Evolutionary conservation across 2,329 filamentous ascomycete species (phyloP), one percentile per base, ranked within the genome.

Genomic region (Claviceps africana): DNA sequence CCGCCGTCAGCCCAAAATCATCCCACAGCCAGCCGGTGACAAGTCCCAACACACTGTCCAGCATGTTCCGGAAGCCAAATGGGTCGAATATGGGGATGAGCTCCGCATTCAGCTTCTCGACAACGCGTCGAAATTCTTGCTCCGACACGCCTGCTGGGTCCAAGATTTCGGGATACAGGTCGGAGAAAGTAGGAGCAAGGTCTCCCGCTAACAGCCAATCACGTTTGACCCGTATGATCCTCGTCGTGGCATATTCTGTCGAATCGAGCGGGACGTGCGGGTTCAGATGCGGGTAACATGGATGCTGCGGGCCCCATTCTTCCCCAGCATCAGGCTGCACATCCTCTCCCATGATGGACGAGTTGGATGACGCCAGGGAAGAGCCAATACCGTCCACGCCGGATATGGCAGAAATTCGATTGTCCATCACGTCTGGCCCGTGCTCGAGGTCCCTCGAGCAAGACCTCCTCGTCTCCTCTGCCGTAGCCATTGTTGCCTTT

Each of bases 11-110:
- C 1, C 91, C 89, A 22, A 91, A 61, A 64, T 97, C 91, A 54
- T 98, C 93, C 88, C 89, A 97, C 35, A 97, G 62, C 87, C 90
- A 98, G 22, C 91, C 87, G 0, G 93, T 97, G 35, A 89, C 68
- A 4, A 94, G 73, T 2, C 91, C 89, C 59, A 97, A 65, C 11
- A 88, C 65, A 13, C 81, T 79, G 66, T 98, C 93, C 0, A 95
- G 57, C 61, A 90, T 81, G 59, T 94, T 95, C 49, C 87, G 76
- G 60, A 79, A 70, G 51, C 76, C 81, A 65, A 83, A 90, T 0
- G 93, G 91, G 61, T 85, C 81, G 65, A 95, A 96, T 0, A 85
- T 83, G n/a, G 77, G 77, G 40, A 85, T 71, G 17, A 97, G 71
- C 56, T 88, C 82, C 13, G 78, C 70, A 62, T 98, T 98, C 51